Base-by-base conservation (phyloP, 2,329 filamentous ascomycete genomes). In the Periconia digitata region DNA sequence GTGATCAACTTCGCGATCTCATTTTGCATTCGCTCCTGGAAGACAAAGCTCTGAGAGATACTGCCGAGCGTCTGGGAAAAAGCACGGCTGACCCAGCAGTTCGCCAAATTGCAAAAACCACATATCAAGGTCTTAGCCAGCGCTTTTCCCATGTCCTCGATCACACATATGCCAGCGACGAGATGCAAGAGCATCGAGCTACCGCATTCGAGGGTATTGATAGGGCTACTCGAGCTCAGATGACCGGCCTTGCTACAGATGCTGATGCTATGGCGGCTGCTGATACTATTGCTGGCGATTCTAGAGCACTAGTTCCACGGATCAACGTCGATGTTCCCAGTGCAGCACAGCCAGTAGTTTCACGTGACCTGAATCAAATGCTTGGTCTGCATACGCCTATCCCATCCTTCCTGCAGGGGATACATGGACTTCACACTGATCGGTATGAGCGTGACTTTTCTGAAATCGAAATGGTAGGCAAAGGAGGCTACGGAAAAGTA, bases 401-500 rank as follows among this genome's bases (percentile, higher is more conserved):
- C 13, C 48, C 58, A 7, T 23, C 60, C 6, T 58, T 60, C 18
- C 51, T 70, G 12, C 59, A 58, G 12, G 56, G 55, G 8, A 64
- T 67, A 29, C 62, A 64, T 29, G 64, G 62, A 23, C 41, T 69
- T 6, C 61, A 69, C 20, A 64, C 58, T 4, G 59, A 69, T 46
- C 60, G 66, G 16, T 71, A 71, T 49, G 51, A 51, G 10, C 57
- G 60, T 16, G 67, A 71, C 27, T 71, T 69, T 43, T 50, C 60
- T 1, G 63, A 71, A 45, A 61, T 85, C 12, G 75, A 73, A 16
- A 61, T 83, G 1, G 73, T 87, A 3, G 85, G 85, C 1, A 84
- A 79, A 61, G 85, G 85, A 13, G 85, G 84, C 0, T 87, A 85
- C 59, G 84, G 84, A 1, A 77, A 78, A 32, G 85, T 87, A 2